Evolutionary conservation across 2,329 filamentous ascomycete species (phyloP).

Genomic region (Fusarium newnesense): DNA sequence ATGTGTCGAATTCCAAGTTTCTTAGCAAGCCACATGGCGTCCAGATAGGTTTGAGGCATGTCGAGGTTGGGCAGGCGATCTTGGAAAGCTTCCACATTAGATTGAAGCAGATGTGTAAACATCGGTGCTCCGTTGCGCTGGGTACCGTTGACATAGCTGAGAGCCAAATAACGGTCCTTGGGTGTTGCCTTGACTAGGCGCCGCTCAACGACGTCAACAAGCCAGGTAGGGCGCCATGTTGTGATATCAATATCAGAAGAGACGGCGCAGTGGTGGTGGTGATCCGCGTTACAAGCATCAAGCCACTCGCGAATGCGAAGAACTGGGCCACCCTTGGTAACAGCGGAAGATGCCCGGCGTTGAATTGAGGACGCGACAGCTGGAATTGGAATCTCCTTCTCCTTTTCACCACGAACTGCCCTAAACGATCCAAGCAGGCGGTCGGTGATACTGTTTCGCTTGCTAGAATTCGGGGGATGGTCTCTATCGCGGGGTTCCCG

Average conservation of each 20-base stretch:
- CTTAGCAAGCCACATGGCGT: constrained; percentile 57
- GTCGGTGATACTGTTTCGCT: constrained; percentile 55
- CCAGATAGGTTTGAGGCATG: constrained; percentile 55
- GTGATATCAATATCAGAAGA: constrained; percentile 36
- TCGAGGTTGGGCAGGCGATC: constrained; percentile 50
- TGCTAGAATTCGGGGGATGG: constrained; percentile 43
- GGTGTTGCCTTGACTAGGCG: constrained; percentile 53
- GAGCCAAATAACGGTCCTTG: constrained; percentile 55
- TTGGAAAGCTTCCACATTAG: constrained; percentile 52
- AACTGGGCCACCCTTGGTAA: constrained; percentile 50
- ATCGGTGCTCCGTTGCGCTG: constrained; percentile 43
- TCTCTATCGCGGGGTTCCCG: constrained; percentile 33
- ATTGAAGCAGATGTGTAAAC: constrained; percentile 47
- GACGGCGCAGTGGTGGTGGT: constrained; percentile 53
- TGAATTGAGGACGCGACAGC: constrained; percentile 38
- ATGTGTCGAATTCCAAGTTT: constrained; percentile 56
- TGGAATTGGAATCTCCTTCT: constrained; percentile 30
- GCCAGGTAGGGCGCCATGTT: constrained; percentile 54
- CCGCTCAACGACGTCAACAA: constrained; percentile 54
- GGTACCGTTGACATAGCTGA: constrained; percentile 58
- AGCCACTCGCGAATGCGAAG: constrained; percentile 56
- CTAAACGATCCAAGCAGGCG: constrained; percentile 51
- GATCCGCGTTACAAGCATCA: constrained; percentile 55
- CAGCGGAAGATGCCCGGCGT: constrained; percentile 47
- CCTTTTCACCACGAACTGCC: constrained; percentile 46